A percentile compares a stretch with the other conserved stretches of the same genome.
phyloP scores from a whole-genome alignment of 177 flowering plant genomes.

The Vitis hybrid region DNA sequence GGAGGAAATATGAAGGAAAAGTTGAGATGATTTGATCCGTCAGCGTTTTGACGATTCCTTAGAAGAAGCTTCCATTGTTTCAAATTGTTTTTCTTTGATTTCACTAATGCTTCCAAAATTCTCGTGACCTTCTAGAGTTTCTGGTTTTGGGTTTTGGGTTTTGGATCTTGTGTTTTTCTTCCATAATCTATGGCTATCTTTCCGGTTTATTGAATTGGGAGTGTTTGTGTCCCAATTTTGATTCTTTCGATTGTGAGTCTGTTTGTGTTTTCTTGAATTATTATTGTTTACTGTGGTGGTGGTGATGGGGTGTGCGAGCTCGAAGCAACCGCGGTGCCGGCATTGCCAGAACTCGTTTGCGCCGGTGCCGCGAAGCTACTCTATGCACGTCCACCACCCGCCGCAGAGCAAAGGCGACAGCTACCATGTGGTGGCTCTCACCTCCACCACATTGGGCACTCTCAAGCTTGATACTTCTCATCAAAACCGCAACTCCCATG shows the following conservation, averaged over 20 bases:
- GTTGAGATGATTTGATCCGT: too few relatives aligned
- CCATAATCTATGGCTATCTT: too few relatives aligned
- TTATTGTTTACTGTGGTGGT: background rate
- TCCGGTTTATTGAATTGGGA: too few relatives aligned
- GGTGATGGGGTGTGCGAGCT: conserved; percentile 82
- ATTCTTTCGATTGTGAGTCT: background rate
- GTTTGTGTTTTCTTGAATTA: background rate
- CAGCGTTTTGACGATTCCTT: too few relatives aligned
- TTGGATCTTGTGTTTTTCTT: too few relatives aligned
- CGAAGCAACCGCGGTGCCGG: conserved; percentile 57
- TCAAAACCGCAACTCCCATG: background rate
- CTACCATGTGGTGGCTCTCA: conserved; percentile 69
- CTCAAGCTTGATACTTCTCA: conserved; percentile 43
- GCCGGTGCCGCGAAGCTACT: conserved; percentile 55
- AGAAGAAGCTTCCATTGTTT: too few relatives aligned
- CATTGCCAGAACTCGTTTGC: conserved; percentile 43
- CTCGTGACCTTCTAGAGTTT: too few relatives aligned
- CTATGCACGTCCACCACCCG: conserved; percentile 59
- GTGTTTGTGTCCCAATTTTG: background rate
- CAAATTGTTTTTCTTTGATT: too few relatives aligned
- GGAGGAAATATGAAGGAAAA: too few relatives aligned
- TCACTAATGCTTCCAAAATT: too few relatives aligned
- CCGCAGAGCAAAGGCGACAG: conserved; percentile 40
- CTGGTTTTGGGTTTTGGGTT: too few relatives aligned
- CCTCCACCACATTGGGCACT: conserved; percentile 76